Conservation (phyloP, 2,329 filamentous ascomycete genomes). For the Thelonectria rubi region DNA sequence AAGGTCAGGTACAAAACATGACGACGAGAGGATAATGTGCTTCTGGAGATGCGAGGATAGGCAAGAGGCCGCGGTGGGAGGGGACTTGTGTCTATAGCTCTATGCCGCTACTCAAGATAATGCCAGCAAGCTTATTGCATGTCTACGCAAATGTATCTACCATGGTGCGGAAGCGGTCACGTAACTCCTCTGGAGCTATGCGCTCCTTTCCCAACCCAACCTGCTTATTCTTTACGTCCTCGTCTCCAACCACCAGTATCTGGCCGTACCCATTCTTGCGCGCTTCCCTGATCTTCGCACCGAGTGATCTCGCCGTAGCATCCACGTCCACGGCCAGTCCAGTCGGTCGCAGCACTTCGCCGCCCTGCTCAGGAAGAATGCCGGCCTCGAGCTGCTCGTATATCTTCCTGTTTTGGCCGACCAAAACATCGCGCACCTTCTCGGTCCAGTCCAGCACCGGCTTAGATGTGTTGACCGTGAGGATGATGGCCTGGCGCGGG, state of each 20-base stretch:
- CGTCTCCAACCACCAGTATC: slow-evolving; percentile 76
- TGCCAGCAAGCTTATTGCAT: slow-evolving; percentile 2
- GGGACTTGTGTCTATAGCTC: slow-evolving; percentile 23
- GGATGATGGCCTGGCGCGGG: slow-evolving; percentile 77
- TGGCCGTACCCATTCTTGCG: slow-evolving; percentile 76
- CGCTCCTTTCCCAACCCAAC: slow-evolving; percentile 56
- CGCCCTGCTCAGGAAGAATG: slow-evolving; percentile 44
- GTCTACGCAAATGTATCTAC: slow-evolving; percentile 59
- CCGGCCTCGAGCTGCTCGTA: slow-evolving; percentile 47
- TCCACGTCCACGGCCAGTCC: slow-evolving; percentile 76
- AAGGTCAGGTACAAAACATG: background rate
- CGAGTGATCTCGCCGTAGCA: slow-evolving; percentile 66
- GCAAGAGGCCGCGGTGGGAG: slow-evolving; percentile 12
- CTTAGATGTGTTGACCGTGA: slow-evolving; percentile 73
- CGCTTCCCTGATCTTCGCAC: slow-evolving; percentile 78
- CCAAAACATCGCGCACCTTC: slow-evolving; percentile 58
- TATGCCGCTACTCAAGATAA: slow-evolving; percentile 19
- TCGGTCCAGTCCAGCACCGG: slow-evolving; percentile 61
- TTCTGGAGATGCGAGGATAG: slow-evolving; percentile 19
- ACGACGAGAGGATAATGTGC: slow-evolving; percentile 12
- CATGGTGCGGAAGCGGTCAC: slow-evolving; percentile 56
- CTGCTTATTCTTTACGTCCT: slow-evolving; percentile 67
- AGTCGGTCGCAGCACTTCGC: slow-evolving; percentile 63
- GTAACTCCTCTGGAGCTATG: slow-evolving; percentile 56
- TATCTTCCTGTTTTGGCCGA: slow-evolving; percentile 53